These are phyloP conservation scores for Phytophthora aleatoria DNA, from an alignment of 352 stramenopile genomes.

Conservation along the genomic window DNA sequence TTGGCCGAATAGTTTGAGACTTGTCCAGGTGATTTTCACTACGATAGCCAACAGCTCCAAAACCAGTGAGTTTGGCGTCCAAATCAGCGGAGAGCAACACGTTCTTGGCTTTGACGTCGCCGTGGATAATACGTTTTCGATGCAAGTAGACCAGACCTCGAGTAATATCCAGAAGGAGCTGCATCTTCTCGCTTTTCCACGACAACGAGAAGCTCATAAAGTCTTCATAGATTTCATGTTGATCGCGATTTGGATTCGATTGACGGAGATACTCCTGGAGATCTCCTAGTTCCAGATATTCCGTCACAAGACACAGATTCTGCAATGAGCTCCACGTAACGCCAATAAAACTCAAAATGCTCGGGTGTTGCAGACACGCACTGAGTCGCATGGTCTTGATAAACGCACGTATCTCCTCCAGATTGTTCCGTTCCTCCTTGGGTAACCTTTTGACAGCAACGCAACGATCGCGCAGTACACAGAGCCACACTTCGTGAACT, in stretches of 20 bases:
- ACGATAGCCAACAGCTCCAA: slow-evolving; percentile 17
- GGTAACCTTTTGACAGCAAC: slow-evolving; percentile 51
- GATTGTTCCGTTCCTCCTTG: slow-evolving; percentile 22
- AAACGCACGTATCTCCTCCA: slow-evolving; percentile 37
- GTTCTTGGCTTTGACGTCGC: slow-evolving; percentile 61
- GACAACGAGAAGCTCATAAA: slow-evolving; percentile 34
- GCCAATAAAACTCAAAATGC: slow-evolving; percentile 49
- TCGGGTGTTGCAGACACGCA: slow-evolving; percentile 40
- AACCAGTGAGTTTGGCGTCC: slow-evolving; percentile 50
- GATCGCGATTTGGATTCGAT: slow-evolving; percentile 7
- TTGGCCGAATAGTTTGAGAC: slow-evolving; percentile 10
- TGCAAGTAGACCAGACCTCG: slow-evolving; percentile 57
- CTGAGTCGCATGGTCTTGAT: slow-evolving; percentile 39
- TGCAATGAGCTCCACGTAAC: slow-evolving; percentile 45
- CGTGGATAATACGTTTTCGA: slow-evolving; percentile 46
- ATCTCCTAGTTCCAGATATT: slow-evolving; percentile 50
- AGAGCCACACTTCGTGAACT: slow-evolving; percentile 42
- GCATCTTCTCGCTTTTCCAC: slow-evolving; percentile 52
- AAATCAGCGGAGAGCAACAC: slow-evolving; percentile 43
- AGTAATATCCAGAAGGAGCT: slow-evolving; percentile 50
- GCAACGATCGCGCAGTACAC: slow-evolving; percentile 28
- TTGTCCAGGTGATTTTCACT: slow-evolving; percentile 7
- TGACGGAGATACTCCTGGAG: slow-evolving; percentile 41
- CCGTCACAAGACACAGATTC: slow-evolving; percentile 51
- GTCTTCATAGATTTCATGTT: slow-evolving; percentile 15